A percentile compares a stretch with the other conserved stretches of the same genome.
Evolutionary conservation across 2,329 filamentous ascomycete species (phyloP).

Genomic region (Phialocephala subalpina): DNA sequence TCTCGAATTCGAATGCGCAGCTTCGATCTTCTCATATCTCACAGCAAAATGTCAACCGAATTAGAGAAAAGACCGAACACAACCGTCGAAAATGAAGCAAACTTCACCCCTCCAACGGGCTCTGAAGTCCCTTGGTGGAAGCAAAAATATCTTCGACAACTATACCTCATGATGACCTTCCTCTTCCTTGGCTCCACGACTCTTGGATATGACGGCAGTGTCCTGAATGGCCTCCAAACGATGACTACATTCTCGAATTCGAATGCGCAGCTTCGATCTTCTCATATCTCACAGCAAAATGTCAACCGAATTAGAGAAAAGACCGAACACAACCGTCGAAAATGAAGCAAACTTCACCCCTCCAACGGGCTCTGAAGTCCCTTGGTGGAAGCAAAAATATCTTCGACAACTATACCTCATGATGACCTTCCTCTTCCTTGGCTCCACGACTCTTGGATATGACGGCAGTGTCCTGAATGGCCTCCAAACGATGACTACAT

Average conservation of each 20-base stretch:
- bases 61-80: too few species aligned
- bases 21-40: too few species aligned
- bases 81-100: too few species aligned
- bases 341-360: too few species aligned
- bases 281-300: too few species aligned
- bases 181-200: conserved; percentile 46
- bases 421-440: conserved; percentile 44
- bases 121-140: conserved; percentile 37
- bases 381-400: conserved; percentile 43
- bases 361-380: too few species aligned
- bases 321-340: too few species aligned
- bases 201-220: conserved; percentile 50
- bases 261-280: too few species aligned
- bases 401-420: conserved; percentile 44
- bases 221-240: conserved; percentile 53
- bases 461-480: conserved; percentile 53
- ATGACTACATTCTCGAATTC: conserved; percentile 52
- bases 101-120: too few species aligned
- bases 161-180: conserved; percentile 43
- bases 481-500: conserved; percentile 48
- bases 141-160: conserved; percentile 42
- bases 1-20: too few species aligned
- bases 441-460: conserved; percentile 48
- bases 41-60: too few species aligned
- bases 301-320: too few species aligned